Conservation (phyloP, 495 filamentous ascomycete species). For the Aspergillus leporis region DNA sequence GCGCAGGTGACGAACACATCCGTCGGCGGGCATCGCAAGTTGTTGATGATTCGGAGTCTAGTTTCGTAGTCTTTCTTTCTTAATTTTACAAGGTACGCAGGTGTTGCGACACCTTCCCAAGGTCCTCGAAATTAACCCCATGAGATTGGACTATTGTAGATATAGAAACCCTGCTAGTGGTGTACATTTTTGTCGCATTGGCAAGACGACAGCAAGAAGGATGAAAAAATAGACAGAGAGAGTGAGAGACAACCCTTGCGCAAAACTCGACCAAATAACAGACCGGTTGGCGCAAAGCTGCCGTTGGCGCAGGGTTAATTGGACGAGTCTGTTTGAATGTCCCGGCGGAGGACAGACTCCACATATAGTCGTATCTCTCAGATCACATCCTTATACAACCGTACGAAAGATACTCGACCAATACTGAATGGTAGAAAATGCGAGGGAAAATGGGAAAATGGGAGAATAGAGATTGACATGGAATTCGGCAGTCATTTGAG, state of each 20-base stretch:
- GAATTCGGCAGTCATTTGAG: background rate
- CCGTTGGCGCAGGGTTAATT: slow-evolving; percentile 17
- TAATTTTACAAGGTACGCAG: background rate
- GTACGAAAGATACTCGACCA: background rate
- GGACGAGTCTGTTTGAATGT: slow-evolving; percentile 9
- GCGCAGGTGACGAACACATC: slow-evolving; percentile 11
- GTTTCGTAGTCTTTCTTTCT: background rate
- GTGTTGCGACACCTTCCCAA: background rate
- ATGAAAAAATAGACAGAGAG: background rate
- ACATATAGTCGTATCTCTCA: slow-evolving; percentile 1
- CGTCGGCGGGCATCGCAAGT: slow-evolving; percentile 3
- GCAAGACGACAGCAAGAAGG: background rate
- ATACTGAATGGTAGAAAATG: background rate
- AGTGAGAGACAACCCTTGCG: slow-evolving; percentile 2
- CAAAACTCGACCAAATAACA: background rate
- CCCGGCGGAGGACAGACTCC: slow-evolving; percentile 4
- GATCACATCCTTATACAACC: background rate
- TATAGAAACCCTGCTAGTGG: background rate
- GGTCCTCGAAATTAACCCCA: background rate
- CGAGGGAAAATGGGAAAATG: background rate
- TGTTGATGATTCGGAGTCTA: background rate
- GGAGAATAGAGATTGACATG: background rate
- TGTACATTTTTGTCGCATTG: background rate
- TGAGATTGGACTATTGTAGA: background rate
- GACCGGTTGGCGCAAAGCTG: slow-evolving; percentile 23